Base-by-base conservation (phyloP, 2,329 filamentous ascomycete species). In the Helotiales sp. region DNA sequence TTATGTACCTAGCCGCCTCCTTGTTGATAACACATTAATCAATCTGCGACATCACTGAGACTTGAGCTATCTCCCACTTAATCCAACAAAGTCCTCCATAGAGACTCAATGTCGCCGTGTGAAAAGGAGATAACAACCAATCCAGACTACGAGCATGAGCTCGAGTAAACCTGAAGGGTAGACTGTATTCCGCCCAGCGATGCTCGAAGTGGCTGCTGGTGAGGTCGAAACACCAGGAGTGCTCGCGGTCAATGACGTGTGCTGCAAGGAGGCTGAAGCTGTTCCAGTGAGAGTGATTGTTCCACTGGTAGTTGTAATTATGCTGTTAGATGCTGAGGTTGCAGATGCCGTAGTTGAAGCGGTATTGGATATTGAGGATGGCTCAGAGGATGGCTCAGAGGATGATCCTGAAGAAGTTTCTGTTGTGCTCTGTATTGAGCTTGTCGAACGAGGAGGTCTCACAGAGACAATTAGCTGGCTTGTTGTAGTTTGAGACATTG, bases 71-170 rank as follows among this genome's bases (percentile, higher is more conserved):
- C 3, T 40, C 19, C 6, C 36, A 40, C 5, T 22, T n/a, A 19
- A 40, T 19, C 36, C n/a, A 22, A 2, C 36, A n/a, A 15, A 38
- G 13, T 13, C 15, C 15, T 38, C 7, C n/a, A n/a, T 6, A n/a
- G 86, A 85, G 42, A 3, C 9, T 46, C 42, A 47, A 47, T 30
- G 22, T 15, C 12, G 27, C 15, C 42, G 24, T 27, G 42, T 7
- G 29, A 19, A 19, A 22, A 48, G 25, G 15, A 22, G 25, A 48
- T 27, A 48, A 27, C 10, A 48, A 7, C 46, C 46, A 15, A 48
- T 19, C 46, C 46, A 48, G 15, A 19, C 8, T 17, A 48, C 17
- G 2, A 48, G 15, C 13, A 48, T 4, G 5, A 48, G 19, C 19
- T 48, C 46, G 15, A 48, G 15, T 17, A 48, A 19, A 33, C 46